Evolutionary conservation across 176 grass and related monocot genomes (phyloP).

Genomic region (Oropetium thomaeum): DNA sequence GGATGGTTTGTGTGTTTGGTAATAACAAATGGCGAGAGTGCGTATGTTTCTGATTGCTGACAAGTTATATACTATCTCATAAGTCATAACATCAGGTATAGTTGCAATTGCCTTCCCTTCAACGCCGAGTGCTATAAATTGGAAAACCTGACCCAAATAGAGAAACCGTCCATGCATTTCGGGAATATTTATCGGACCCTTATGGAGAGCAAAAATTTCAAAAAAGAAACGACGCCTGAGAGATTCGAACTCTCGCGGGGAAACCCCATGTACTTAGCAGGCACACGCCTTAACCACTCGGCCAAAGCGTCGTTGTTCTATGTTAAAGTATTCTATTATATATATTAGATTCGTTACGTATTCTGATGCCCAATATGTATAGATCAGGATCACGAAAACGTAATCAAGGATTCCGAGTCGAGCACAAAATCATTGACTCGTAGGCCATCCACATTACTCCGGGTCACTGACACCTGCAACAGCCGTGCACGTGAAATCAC

Average conservation of each 20-base stretch:
- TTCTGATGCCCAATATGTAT: not conserved
- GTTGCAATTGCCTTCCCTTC: not conserved
- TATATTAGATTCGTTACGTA: not conserved
- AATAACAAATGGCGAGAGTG: not conserved
- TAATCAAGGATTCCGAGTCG: no score
- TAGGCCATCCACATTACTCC: not conserved
- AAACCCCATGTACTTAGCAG: slow-evolving; percentile 99
- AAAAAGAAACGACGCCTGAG: slow-evolving; percentile 66
- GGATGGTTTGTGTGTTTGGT: not conserved
- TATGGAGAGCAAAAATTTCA: no score
- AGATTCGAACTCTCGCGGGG: slow-evolving; percentile 99
- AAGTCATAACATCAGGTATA: no score
- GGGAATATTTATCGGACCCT: no score
- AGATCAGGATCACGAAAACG: not conserved
- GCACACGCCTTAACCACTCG: slow-evolving; percentile 99
- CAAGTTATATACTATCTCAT: no score
- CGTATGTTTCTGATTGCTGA: not conserved
- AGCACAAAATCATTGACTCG: not conserved
- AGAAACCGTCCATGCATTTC: not conserved
- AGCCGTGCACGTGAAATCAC: not conserved
- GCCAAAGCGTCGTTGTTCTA: slow-evolving; percentile 70
- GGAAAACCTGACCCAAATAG: no score
- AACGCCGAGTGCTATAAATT: not conserved
- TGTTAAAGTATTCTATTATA: rapidly evolving
- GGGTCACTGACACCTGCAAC: not conserved